phyloP scores from a whole-genome alignment of 768 basidiomycete species.

The Termitomyces titanicus region DNA sequence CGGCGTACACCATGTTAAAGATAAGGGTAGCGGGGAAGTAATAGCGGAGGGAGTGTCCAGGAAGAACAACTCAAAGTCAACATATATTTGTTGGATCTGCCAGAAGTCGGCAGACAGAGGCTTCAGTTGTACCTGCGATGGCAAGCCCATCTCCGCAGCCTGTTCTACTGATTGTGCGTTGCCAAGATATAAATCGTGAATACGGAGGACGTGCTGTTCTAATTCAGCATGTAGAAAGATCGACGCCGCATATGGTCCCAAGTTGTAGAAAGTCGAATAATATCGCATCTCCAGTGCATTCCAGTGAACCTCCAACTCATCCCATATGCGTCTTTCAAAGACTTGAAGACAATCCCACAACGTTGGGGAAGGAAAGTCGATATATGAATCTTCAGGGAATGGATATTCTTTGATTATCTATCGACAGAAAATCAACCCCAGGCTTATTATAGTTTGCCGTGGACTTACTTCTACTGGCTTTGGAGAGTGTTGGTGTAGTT shows the following conservation, averaged over 20 bases:
- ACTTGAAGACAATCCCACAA: conserved; percentile 33
- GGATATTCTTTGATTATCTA: conserved; percentile 60
- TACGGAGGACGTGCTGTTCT: conserved; percentile 41
- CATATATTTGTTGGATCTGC: conserved; percentile 34
- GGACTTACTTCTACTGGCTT: conserved; percentile 60
- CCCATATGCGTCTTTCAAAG: conserved; percentile 41
- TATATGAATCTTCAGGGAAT: conserved; percentile 40
- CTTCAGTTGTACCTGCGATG: conserved; percentile 12
- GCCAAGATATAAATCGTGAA: conserved; percentile 24
- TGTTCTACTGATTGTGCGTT: conserved; percentile 10
- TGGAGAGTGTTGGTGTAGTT: conserved; percentile 59
- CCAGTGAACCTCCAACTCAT: conserved; percentile 53
- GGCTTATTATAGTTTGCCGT: neutral
- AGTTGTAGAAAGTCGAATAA: conserved; percentile 51
- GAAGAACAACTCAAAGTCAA: conserved; percentile 47
- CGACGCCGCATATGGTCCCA: conserved; percentile 77
- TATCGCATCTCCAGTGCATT: conserved; percentile 61
- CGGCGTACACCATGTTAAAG: conserved; percentile 67
- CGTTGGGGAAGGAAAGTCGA: conserved; percentile 50
- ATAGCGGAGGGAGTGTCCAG: conserved; percentile 22
- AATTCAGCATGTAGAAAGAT: conserved; percentile 64
- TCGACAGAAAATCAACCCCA: conserved; percentile 3
- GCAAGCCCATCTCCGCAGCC: conserved; percentile 15
- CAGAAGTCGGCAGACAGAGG: conserved; percentile 34
- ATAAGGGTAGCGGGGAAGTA: conserved; percentile 36